A percentile compares a stretch with the other conserved stretches of the same genome.
phyloP scores from a whole-genome alignment of 2,329 filamentous ascomycete genomes.

The Pseudomassariella vexata region DNA sequence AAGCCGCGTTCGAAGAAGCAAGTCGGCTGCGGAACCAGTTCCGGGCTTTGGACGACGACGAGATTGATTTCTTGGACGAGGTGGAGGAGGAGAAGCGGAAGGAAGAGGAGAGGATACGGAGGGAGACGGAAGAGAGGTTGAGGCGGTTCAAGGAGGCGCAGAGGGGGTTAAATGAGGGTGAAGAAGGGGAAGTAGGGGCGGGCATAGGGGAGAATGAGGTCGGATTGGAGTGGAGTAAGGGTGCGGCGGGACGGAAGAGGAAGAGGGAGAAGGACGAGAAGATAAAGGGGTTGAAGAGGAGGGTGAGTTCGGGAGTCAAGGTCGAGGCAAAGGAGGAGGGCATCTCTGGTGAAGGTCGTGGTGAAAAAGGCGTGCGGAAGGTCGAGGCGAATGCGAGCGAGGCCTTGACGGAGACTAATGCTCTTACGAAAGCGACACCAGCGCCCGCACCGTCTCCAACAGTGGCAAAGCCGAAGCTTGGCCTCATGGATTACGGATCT shows the following conservation, averaged over 20 bases:
- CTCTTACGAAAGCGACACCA: conserved; percentile 1
- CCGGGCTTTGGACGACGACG: conserved; percentile 70
- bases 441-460: conserved; percentile 6
- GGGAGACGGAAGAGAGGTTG: conserved; percentile 53
- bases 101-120: conserved; percentile 48
- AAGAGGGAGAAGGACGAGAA: conserved; percentile 29
- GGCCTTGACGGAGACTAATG: neutral
- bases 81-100: conserved; percentile 41
- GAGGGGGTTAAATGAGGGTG: conserved; percentile 18
- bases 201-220: conserved; percentile 12
- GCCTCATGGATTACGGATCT: conserved; percentile 51
- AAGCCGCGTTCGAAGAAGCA: conserved; percentile 75
- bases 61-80: conserved; percentile 67
- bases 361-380: conserved; percentile 1
- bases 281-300: conserved; percentile 26
- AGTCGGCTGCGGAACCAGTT: conserved; percentile 71
- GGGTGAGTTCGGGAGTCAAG: conserved; percentile 29
- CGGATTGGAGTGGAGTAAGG: conserved; percentile 25
- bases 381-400: neutral
- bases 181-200: conserved; percentile 13
- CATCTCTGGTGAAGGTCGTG: conserved; percentile 7
- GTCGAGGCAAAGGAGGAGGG: conserved; percentile 12
- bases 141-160: conserved; percentile 49
- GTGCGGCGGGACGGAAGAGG: conserved; percentile 27
- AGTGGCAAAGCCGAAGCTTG: conserved; percentile 24